Base-by-base conservation (phyloP, 768 basidiomycete species). In the Infundibulicybe gibba region DNA sequence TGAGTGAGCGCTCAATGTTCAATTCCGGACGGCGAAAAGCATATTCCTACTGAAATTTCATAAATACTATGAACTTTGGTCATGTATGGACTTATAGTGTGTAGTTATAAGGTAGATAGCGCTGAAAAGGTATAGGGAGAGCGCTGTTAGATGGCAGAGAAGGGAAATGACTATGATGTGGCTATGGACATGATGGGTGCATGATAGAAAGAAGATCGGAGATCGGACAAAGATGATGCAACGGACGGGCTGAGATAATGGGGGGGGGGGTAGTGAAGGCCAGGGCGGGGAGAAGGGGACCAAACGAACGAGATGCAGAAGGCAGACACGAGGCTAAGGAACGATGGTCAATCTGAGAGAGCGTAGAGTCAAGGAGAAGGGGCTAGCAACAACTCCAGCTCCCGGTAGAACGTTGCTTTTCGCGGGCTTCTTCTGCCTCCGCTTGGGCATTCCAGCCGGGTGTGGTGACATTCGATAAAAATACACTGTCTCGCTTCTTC, bases 401-500 rank as follows among this genome's bases (percentile, higher is more conserved):
- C 21, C 77, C 68, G 14, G 71, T 68, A 35, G 70, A 60, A 46
- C 75, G 75, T 49, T 67, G 68, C 54, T 75, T 77, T 57, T 72
- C 74, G 40, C 77, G 73, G 15, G 84, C 86, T 58, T 86, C 87
- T 60, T 91, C 88, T 58, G 81, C 86, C 47, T 87, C 87, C 17
- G 88, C 87, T 60, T 88, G 85, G 11, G 83, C 85, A 41, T 81
- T 77, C 88, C 89, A 91, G 13, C 79, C 72, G 5, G 89, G 88
- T 30, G 85, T 74, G 47, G 70, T 74, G 33, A 74, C 61, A 46
- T 77, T 74, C 21, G 82, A 75, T 50, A 95, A 69, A 64, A 88
- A 79, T 47, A 97, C 85, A 63, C 90, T 93, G 61, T 94, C 87
- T 44, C 89, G 80, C 61, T 83, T 85, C 66, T 85, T 81, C 47